Conservation (phyloP, 1,284 basidiomycete species). For the Ganoderma multipileum region DNA sequence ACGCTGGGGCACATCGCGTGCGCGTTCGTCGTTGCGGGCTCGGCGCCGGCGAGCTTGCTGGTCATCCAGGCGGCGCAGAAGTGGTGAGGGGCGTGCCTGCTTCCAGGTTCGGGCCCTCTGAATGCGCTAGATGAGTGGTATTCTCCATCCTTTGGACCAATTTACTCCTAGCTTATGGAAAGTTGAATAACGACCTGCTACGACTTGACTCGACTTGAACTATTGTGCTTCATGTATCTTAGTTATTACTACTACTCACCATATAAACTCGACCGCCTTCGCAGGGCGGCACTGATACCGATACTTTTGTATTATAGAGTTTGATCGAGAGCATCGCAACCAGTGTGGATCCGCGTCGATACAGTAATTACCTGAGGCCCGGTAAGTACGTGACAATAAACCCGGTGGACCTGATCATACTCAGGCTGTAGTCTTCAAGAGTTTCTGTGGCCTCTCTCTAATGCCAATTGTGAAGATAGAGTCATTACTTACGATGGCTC, state of each 20-base stretch:
- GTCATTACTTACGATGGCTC: neutral
- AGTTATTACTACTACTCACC: neutral
- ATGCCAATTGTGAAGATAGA: neutral
- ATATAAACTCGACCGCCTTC: neutral
- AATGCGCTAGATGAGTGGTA: neutral
- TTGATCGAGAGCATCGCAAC: neutral
- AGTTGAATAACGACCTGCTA: neutral
- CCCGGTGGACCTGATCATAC: neutral
- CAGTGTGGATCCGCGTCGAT: neutral
- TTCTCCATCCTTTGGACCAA: neutral
- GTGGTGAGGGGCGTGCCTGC: constrained; percentile 4
- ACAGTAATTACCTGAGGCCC: neutral
- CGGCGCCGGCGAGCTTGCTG: constrained; percentile 32
- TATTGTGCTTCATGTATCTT: neutral
- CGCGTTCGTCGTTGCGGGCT: constrained; percentile 34
- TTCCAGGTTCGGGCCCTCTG: neutral
- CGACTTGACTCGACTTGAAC: neutral
- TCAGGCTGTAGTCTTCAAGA: neutral
- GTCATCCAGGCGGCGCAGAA: constrained; percentile 34
- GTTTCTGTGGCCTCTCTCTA: neutral
- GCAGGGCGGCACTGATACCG: neutral
- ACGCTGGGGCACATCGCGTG: constrained; percentile 34
- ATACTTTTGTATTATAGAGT: neutral
- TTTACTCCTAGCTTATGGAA: neutral
- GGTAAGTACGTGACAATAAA: neutral